phyloP scores from a whole-genome alignment of 176 grass and related monocot species.

The Cocos nucifera region DNA sequence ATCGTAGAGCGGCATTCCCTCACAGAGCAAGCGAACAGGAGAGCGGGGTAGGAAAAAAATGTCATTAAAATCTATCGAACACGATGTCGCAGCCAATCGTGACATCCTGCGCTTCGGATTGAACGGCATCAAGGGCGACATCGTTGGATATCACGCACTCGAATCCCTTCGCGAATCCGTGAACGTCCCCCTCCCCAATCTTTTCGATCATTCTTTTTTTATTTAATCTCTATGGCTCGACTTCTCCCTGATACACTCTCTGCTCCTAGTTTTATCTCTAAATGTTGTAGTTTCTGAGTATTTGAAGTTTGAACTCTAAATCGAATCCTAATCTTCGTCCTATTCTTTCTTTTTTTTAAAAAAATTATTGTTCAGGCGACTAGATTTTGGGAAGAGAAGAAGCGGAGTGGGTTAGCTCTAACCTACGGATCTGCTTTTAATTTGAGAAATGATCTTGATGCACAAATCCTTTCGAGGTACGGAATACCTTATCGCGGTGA shows the following conservation, averaged over 20 bases:
- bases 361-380: slow-evolving; percentile 3
- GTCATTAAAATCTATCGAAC: slow-evolving; percentile 26
- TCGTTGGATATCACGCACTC: slow-evolving; percentile 27
- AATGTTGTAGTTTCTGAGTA: background rate
- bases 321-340: slow-evolving; percentile 18
- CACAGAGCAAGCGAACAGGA: background rate
- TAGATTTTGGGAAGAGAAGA: slow-evolving; percentile 39
- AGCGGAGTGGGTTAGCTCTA: slow-evolving; percentile 26
- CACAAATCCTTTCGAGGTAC: slow-evolving; percentile 35
- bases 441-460: slow-evolving; percentile 39
- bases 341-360: background rate
- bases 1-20: too few relatives aligned
- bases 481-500: background rate
- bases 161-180: slow-evolving; percentile 28
- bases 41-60: slow-evolving; percentile 5
- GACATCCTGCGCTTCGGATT: slow-evolving; percentile 30
- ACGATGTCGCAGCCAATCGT: slow-evolving; percentile 14
- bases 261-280: background rate
- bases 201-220: background rate
- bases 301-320: too few relatives aligned
- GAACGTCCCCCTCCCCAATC: background rate
- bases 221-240: background rate
- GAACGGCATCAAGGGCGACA: slow-evolving; percentile 30
- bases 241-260: background rate
- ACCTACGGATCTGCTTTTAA: slow-evolving; percentile 40